These are phyloP conservation scores for Basipetospora chlamydospora DNA, from an alignment of 2,329 filamentous ascomycete genomes.

Conservation along the genomic window DNA sequence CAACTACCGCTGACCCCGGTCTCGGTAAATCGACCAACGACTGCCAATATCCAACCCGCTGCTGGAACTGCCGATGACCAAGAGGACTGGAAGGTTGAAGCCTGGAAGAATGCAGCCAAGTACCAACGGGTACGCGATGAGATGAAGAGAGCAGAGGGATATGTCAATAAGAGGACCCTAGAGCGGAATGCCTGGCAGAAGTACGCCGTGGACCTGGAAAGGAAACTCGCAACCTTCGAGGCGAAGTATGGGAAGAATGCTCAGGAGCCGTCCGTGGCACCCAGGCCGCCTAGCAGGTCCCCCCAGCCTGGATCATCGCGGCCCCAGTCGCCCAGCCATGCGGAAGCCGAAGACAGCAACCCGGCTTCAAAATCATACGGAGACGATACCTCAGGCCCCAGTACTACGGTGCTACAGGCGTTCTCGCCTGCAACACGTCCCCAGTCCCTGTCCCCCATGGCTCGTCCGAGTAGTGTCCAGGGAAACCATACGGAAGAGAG, in stretches of 20 bases:
- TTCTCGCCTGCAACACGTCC: too few species aligned
- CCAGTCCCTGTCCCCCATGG: background rate
- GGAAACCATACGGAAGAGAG: constrained; percentile 14
- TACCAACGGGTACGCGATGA: constrained; percentile 25
- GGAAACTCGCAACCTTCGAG: constrained; percentile 17
- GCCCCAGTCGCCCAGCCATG: too few species aligned
- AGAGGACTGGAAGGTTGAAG: constrained; percentile 17
- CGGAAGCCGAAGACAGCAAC: too few species aligned
- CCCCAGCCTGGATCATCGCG: too few species aligned
- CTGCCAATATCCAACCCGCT: background rate
- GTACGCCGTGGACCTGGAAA: constrained; percentile 27
- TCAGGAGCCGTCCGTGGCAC: background rate
- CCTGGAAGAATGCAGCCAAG: constrained; percentile 22
- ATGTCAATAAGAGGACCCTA: constrained; percentile 24
- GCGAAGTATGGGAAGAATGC: background rate
- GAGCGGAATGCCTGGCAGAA: constrained; percentile 29
- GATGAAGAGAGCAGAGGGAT: constrained; percentile 25
- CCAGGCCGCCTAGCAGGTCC: too few species aligned
- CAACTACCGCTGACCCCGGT: background rate
- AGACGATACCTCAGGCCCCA: too few species aligned
- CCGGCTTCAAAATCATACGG: too few species aligned
- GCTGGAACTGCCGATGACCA: background rate
- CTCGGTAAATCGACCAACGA: background rate
- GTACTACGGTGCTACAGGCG: too few species aligned
- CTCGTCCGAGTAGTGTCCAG: background rate